phyloP scores from a whole-genome alignment of 305 asterid genomes.

The Euphrasia arctica region DNA sequence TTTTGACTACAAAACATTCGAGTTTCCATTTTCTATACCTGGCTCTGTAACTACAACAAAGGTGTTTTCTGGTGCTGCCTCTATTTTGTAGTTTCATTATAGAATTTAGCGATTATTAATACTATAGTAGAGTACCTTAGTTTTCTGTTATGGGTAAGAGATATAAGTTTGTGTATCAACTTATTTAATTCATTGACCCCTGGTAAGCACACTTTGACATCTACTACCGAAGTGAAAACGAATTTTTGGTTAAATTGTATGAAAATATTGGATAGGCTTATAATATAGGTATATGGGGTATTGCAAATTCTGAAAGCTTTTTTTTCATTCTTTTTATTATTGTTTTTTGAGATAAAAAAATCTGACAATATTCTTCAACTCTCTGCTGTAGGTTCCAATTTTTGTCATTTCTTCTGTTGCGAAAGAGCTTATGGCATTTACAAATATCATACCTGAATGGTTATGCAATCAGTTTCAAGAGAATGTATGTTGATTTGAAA shows the following conservation, averaged over 20 bases:
- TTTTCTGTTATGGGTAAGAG: neutral
- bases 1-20: neutral
- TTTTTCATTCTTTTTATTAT: constrained; percentile 17
- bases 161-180: neutral
- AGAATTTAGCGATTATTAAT: too few relatives aligned
- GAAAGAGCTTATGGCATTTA: constrained; percentile 68
- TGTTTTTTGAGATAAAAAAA: neutral
- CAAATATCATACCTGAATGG: constrained; percentile 91
- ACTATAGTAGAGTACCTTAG: neutral
- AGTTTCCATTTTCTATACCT: neutral
- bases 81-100: too few relatives aligned
- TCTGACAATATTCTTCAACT: neutral
- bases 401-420: constrained; percentile 79
- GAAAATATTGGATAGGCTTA: too few relatives aligned
- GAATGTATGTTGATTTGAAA: constrained; percentile 45
- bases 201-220: constrained; percentile 6
- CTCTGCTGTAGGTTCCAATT: constrained; percentile 65
- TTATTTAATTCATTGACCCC: neutral
- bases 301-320: constrained; percentile 6
- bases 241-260: constrained; percentile 16
- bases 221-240: constrained; percentile 11
- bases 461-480: constrained; percentile 62
- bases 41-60: neutral
- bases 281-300: constrained; percentile 14
- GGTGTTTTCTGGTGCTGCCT: too few relatives aligned